phyloP scores from a whole-genome alignment of 2,329 filamentous ascomycete genomes.

The Hypoxylon sp. region DNA sequence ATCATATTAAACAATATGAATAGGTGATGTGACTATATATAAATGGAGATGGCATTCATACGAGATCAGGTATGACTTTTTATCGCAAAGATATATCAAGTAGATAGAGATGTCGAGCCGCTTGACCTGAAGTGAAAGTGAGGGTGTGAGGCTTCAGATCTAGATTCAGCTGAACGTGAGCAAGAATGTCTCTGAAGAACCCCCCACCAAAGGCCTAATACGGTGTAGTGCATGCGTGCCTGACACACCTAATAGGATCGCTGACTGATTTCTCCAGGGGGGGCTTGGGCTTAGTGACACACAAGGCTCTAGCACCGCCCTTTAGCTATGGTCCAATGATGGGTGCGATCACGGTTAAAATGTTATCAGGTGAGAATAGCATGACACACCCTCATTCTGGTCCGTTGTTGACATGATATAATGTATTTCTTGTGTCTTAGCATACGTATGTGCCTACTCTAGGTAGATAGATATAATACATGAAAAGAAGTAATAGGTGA shows the following conservation, averaged over 20 bases:
- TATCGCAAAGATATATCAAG: too few species aligned
- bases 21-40: too few species aligned
- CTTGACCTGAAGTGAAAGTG: too few species aligned
- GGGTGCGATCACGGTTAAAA: constrained; percentile 1
- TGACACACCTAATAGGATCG: constrained; percentile 26
- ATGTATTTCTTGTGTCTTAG: constrained; percentile 1
- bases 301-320: constrained; percentile 20
- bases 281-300: constrained; percentile 16
- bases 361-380: constrained; percentile 23
- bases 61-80: too few species aligned
- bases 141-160: too few species aligned
- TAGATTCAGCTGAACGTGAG: constrained; percentile 5
- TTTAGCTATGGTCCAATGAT: constrained; percentile 15
- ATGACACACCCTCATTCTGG: constrained; percentile 5
- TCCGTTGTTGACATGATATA: too few species aligned
- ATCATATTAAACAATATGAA: too few species aligned
- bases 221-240: constrained; percentile 20
- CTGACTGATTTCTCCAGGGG: constrained; percentile 18
- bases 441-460: background rate
- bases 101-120: too few species aligned
- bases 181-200: background rate
- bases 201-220: constrained; percentile 12
- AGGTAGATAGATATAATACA: background rate
- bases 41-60: too few species aligned
- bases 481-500: too few species aligned